Base-by-base conservation (phyloP, 768 basidiomycete genomes). In the Tricholoma furcatifolium region DNA sequence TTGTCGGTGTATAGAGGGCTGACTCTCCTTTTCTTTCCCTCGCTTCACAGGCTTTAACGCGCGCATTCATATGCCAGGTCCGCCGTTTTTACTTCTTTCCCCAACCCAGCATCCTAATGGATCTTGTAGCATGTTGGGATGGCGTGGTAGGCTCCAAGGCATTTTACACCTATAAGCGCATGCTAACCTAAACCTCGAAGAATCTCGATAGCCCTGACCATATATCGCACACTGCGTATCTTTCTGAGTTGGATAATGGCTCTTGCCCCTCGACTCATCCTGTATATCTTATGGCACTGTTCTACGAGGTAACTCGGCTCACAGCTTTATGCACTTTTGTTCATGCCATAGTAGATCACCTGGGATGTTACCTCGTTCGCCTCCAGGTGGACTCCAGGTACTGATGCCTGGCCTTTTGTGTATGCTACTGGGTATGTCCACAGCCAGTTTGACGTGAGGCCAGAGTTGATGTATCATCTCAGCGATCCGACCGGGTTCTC, bases 401-500 rank as follows among this genome's bases (percentile, higher is more conserved):
- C 58, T 49, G 60, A 74, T 43, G 59, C 57, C 17, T 74, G 73
- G 70, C 75, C 75, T 1, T 75, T 77, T 53, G 74, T 76, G 1
- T 75, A 73, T 42, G 74, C 80, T 4, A 71, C 70, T 30, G 74
- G 74, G 74, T 75, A 65, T 35, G 27, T n/a, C 45, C 27, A 27
- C 27, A 27, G 27, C 3, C 23, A 20, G 20, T 14, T 11, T 6
- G 7, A 31, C 1, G n/a, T 18, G n/a, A 3, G 34, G 20, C 18
- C 20, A 9, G 24, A 38, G 23, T 14, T 44, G n/a, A 20, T 36
- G 2, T 9, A n/a, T 27, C 10, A 17, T 21, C 9, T 36, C 53
- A 81, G 80, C 7, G 81, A 83, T 54, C 71, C 79, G 0, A 81
- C 79, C 14, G 79, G 79, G 14, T 78, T 72, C 60, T 77, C 76